phyloP scores from a whole-genome alignment of 805 yeast genomes.

The Barnettozyma pratensis region DNA sequence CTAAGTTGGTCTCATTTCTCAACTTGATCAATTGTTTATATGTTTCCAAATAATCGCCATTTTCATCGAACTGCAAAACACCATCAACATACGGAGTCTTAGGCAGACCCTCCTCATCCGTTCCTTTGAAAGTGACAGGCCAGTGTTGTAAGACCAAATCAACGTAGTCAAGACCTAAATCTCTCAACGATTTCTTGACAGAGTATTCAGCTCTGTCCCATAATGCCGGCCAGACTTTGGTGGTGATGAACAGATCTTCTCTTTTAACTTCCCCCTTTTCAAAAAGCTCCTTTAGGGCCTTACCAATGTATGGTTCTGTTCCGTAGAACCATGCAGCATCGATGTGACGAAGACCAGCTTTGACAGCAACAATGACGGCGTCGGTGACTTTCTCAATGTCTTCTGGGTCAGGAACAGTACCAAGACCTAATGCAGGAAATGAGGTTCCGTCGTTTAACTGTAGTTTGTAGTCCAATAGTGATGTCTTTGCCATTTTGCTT shows the following conservation, averaged over 20 bases:
- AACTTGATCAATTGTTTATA: conserved; percentile 56
- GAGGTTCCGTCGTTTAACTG: conserved; percentile 48
- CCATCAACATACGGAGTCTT: conserved; percentile 34
- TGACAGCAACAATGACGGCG: conserved; percentile 36
- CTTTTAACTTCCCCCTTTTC: conserved; percentile 38
- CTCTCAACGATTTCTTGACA: conserved; percentile 50
- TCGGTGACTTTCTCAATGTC: conserved; percentile 40
- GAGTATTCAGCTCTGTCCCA: conserved; percentile 48
- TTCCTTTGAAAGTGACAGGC: conserved; percentile 64
- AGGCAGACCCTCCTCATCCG: conserved; percentile 54
- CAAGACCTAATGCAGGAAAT: conserved; percentile 68
- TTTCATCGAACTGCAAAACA: conserved; percentile 27
- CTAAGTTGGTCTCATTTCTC: conserved; percentile 39
- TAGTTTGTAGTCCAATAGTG: conserved; percentile 5
- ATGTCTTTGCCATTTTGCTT: conserved; percentile 15
- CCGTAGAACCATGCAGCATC: conserved; percentile 72
- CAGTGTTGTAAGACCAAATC: conserved; percentile 77
- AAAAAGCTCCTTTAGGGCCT: conserved; percentile 44
- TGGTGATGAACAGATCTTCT: conserved; percentile 62
- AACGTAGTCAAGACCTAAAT: conserved; percentile 65
- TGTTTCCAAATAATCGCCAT: conserved; percentile 42
- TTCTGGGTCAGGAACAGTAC: conserved; percentile 53
- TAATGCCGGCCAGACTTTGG: conserved; percentile 62
- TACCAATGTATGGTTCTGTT: conserved; percentile 54
- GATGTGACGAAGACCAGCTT: conserved; percentile 63